A percentile compares a stretch with the other conserved stretches of the same genome.
These are phyloP conservation scores for Eleusine coracana DNA, from an alignment of 176 grass and related monocot genomes.

Conservation along the genomic window DNA sequence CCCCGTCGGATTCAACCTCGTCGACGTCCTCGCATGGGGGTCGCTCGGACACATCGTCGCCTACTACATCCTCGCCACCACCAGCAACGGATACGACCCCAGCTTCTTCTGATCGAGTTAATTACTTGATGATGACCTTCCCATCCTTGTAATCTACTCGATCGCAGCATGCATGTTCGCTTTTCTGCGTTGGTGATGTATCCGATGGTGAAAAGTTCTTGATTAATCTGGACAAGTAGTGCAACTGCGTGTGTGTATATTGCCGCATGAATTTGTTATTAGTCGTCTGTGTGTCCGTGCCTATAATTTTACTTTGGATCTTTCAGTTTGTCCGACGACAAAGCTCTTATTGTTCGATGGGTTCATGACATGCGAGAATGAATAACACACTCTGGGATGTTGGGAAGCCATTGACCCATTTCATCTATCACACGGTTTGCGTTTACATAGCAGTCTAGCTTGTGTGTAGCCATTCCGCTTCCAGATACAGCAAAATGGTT, in stretches of 20 bases:
- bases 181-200: conserved; percentile 27
- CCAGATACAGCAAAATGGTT: too few relatives aligned
- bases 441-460: too few relatives aligned
- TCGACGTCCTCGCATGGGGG: conserved; percentile 91
- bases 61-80: conserved; percentile 98
- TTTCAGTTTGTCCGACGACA: background rate
- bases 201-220: conserved; percentile 20
- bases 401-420: background rate
- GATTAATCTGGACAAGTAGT: conserved; percentile 43
- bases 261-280: conserved; percentile 21
- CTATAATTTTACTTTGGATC: background rate
- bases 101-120: conserved; percentile 61
- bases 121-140: too few relatives aligned
- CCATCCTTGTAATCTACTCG: conserved; percentile 19
- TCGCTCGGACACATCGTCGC: conserved; percentile 93
- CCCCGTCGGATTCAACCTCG: conserved; percentile 97
- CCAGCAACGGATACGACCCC: conserved; percentile 95
- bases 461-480: too few relatives aligned
- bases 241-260: conserved; percentile 41
- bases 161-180: background rate
- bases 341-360: background rate
- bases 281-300: background rate
- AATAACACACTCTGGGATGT: background rate
- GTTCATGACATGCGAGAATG: background rate
- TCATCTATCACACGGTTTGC: too few relatives aligned